Evolutionary conservation across 441 rosid species (phyloP).

Genomic region (Viola pubescens): DNA sequence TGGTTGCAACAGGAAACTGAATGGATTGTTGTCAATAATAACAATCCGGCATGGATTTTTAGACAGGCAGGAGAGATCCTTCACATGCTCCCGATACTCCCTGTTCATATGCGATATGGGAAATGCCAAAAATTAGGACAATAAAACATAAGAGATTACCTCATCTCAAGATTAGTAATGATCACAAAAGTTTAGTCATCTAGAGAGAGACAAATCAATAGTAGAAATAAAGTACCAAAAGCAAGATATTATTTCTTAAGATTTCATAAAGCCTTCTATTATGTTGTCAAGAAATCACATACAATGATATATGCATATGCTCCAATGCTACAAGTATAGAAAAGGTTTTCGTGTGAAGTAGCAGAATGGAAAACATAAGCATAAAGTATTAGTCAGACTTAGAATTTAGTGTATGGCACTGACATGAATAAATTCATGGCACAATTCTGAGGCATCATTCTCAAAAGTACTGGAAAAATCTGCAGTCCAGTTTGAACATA

Average conservation of each 20-base stretch:
- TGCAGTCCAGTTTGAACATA: neutral
- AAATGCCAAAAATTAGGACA: conserved; percentile 9
- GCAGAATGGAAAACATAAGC: too few relatives aligned
- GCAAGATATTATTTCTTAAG: too few relatives aligned
- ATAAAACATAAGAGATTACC: neutral
- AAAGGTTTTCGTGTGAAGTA: too few relatives aligned
- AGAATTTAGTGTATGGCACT: neutral
- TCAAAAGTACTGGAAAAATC: neutral
- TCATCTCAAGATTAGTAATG: neutral
- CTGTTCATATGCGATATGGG: conserved; percentile 30
- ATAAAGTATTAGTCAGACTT: too few relatives aligned
- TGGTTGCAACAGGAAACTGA: conserved; percentile 93
- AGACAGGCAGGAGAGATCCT: conserved; percentile 74
- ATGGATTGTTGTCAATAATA: conserved; percentile 90
- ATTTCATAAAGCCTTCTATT: too few relatives aligned
- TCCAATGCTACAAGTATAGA: too few relatives aligned
- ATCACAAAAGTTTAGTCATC: conserved; percentile 1
- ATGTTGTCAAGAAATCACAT: too few relatives aligned
- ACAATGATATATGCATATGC: too few relatives aligned
- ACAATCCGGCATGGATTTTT: conserved; percentile 67
- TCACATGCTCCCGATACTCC: conserved; percentile 78
- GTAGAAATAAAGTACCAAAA: too few relatives aligned
- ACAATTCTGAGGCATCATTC: neutral
- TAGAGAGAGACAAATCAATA: too few relatives aligned
- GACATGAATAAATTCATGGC: neutral